Base-by-base conservation (phyloP, 306 rosid species). In the Vachellia pachyceras region DNA sequence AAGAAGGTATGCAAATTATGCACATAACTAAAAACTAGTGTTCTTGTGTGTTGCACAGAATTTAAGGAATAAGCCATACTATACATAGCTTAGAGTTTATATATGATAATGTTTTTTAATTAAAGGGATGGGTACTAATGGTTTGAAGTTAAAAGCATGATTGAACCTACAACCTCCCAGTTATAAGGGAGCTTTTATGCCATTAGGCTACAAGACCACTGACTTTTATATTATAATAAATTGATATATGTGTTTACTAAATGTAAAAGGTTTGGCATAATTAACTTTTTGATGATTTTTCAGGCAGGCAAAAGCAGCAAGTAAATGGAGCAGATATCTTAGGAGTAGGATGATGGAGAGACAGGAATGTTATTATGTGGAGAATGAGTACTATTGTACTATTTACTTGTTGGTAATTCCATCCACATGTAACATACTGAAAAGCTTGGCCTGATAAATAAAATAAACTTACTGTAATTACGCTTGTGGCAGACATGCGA, bases 101-200 rank as follows among this genome's bases (percentile, higher is more conserved):
- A 29, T 52, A 94, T 90, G 97, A 82, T 92, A 49, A 91, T 89
- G 29, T 94, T 94, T 82, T 86, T 94, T 29, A 29, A 29, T 0
- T 29, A 29, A 29, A 29, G 33, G 33, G 33, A 29, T 29, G 1
- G 33, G 33, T 29, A 29, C 33, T 29, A 29, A 29, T 29, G 33
- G 33, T 29, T 29, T 29, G 2, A 29, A 29, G 33, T 29, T 29
- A 29, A 1, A 29, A 29, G 2, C 33, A 2, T 29, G 33, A 2
- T 29, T 29, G 33, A 29, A 29, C 33, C 2, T 29, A 2, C 33
- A 29, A 2, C 33, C 33, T 29, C 33, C 33, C 33, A 29, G 1
- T 29, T 29, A 2, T 29, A 29, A 29, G 33, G 2, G 33, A 29
- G 33, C 2, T 29, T 29, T 1, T 29, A 29, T 29, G 33, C 33